phyloP scores from a whole-genome alignment of 2,329 filamentous ascomycete species.

The Purpureocillium lavendulum region DNA sequence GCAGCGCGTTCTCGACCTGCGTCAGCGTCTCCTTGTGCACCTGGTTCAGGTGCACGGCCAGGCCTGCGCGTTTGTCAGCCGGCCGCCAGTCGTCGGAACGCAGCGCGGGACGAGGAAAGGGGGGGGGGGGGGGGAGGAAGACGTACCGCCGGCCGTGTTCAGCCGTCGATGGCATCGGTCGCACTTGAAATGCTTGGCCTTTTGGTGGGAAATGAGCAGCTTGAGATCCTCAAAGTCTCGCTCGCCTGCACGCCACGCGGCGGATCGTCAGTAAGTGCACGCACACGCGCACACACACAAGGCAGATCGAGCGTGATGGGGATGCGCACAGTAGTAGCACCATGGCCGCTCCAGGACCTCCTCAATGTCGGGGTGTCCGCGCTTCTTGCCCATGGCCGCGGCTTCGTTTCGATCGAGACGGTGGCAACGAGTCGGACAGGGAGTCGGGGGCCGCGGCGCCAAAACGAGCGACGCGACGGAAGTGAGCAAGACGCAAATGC shows the following conservation, averaged over 20 bases:
- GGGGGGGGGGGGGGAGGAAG: not conserved
- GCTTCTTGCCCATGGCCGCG: slow-evolving; percentile 71
- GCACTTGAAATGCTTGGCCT: slow-evolving; percentile 99
- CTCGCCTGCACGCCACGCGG: slow-evolving; percentile 46
- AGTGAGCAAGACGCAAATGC: too few species aligned
- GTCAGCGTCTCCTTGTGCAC: slow-evolving; percentile 91
- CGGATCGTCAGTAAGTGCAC: slow-evolving; percentile 13
- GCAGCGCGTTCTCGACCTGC: slow-evolving; percentile 84
- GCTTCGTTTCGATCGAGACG: too few species aligned
- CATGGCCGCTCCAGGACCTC: slow-evolving; percentile 81
- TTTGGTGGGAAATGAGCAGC: slow-evolving; percentile 93
- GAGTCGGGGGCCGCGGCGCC: too few species aligned
- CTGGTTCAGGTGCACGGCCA: slow-evolving; percentile 95
- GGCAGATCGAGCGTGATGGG: not conserved
- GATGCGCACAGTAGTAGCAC: slow-evolving; percentile 84
- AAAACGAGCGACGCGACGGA: too few species aligned
- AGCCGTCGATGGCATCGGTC: slow-evolving; percentile 79
- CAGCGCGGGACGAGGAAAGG: not conserved
- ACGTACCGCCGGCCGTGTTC: slow-evolving; percentile 86
- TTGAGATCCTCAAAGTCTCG: slow-evolving; percentile 97
- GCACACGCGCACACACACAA: too few species aligned
- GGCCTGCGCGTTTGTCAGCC: slow-evolving; percentile 44
- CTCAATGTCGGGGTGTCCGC: slow-evolving; percentile 76
- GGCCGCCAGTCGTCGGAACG: not conserved
- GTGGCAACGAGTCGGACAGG: too few species aligned